These are phyloP conservation scores for Mortierella sp. DNA, from an alignment of 371 early-diverging fungal genomes.

Conservation along the genomic window DNA sequence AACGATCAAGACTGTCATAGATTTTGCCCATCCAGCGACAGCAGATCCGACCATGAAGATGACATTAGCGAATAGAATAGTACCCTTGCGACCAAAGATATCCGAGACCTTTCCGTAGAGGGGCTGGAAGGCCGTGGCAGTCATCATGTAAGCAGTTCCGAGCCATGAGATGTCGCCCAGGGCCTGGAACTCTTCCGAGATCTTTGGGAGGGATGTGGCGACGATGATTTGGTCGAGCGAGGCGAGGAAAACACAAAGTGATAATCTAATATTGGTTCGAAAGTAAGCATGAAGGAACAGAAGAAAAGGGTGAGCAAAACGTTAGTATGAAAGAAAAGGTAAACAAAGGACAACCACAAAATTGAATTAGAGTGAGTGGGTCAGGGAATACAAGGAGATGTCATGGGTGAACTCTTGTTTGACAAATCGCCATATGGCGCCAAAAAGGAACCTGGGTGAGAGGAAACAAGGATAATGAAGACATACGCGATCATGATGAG, in stretches of 20 bases:
- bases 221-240: slow-evolving; percentile 66
- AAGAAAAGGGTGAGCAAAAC: not conserved
- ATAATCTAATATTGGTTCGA: slow-evolving; percentile 13
- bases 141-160: slow-evolving; percentile 53
- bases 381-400: not conserved
- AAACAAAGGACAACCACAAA: not conserved
- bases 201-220: slow-evolving; percentile 55
- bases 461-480: not conserved
- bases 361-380: not conserved
- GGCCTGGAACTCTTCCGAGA: slow-evolving; percentile 48
- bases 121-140: slow-evolving; percentile 63
- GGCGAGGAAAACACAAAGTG: slow-evolving; percentile 67
- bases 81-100: slow-evolving; percentile 78
- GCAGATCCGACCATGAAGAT: slow-evolving; percentile 71
- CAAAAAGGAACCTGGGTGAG: slow-evolving; percentile 58
- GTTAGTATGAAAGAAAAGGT: not conserved
- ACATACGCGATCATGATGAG: slow-evolving; percentile 49
- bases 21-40: slow-evolving; percentile 68
- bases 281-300: not conserved
- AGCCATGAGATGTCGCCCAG: slow-evolving; percentile 63
- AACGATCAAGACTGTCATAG: slow-evolving; percentile 73
- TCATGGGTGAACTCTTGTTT: not conserved
- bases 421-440: not conserved
- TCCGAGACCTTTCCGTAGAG: slow-evolving; percentile 67
- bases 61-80: slow-evolving; percentile 66